A percentile compares a stretch with the other conserved stretches of the same genome.
These are phyloP conservation scores for Candida succiphila DNA, from an alignment of 805 yeast genomes.

Conservation along the genomic window DNA sequence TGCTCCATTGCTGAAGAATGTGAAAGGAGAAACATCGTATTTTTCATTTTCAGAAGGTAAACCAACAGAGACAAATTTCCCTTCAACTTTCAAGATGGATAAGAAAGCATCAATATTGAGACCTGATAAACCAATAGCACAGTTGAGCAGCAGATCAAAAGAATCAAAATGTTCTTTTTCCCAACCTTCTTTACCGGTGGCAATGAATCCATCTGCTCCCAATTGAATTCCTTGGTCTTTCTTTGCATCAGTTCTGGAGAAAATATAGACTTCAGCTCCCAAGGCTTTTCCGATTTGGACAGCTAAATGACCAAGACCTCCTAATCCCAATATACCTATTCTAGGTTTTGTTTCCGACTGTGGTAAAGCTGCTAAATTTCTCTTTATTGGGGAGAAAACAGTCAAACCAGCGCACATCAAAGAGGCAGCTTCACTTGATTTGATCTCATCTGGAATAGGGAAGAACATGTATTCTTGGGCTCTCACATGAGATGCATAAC, in stretches of 20 bases:
- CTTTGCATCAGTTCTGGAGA: constrained; percentile 31
- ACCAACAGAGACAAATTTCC: constrained; percentile 37
- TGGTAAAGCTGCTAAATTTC: constrained; percentile 22
- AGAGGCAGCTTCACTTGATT: constrained; percentile 34
- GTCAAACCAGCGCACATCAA: constrained; percentile 44
- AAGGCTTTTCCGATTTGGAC: constrained; percentile 33
- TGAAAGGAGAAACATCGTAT: constrained; percentile 36
- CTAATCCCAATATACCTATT: constrained; percentile 34
- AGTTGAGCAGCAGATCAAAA: constrained; percentile 31
- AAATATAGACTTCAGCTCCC: constrained; percentile 35
- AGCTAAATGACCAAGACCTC: constrained; percentile 39
- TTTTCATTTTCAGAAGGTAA: constrained; percentile 31
- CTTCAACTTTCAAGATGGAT: constrained; percentile 24
- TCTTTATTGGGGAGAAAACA: constrained; percentile 36
- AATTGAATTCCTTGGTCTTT: constrained; percentile 27
- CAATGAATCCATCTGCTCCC: constrained; percentile 33
- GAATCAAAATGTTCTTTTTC: constrained; percentile 17
- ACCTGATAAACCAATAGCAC: constrained; percentile 31
- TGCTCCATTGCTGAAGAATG: constrained; percentile 37
- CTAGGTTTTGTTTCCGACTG: constrained; percentile 23
- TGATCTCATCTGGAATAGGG: constrained; percentile 34
- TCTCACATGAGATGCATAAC: constrained; percentile 37
- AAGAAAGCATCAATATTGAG: constrained; percentile 25
- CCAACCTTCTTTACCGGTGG: constrained; percentile 39
- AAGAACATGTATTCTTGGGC: constrained; percentile 36